Evolutionary conservation across 2,329 filamentous ascomycete species (phyloP), one percentile per base, ranked within the genome.

Genomic region (Fusarium graminum): DNA sequence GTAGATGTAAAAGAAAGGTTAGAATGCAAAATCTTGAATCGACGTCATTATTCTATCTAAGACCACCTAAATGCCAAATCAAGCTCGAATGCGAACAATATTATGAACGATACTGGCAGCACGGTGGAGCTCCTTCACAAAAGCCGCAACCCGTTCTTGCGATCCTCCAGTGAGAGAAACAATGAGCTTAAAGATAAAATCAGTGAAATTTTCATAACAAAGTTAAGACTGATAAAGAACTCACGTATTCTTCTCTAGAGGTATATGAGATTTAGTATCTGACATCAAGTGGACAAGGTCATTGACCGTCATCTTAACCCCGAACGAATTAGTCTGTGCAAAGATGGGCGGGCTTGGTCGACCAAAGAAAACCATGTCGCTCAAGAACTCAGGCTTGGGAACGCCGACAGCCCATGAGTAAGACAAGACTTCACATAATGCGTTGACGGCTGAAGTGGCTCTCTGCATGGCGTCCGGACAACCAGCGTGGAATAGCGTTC

Each of bases 281-380:
- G 42, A 26, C 51, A 53, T 53, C 17, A 46, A 30, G 14, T 53
- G 34, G 8, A 53, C 51, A 53, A 46, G 32, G 8, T 46, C 51
- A 2, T 39, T 25, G 1, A 46, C 34, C 4, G 30, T 53, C 26
- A 46, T 46, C 25, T 25, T 39, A 6, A 41, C 41, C 7, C 46
- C 41, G 4, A 46, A 4, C 1, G 51, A 46, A 9, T 53, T 53
- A 2, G 51, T 39, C 11, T 53, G 41, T 4, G 51, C 30, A 46
- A 53, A 53, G 25, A 53, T 53, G 7, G 41, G 51, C 14, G 41
- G 41, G 10, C 41, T 45, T 0, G 41, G 51, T 0, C 30, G 32
- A 25, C 51, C 30, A n/a, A 45, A 53, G 17, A 53, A 53, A 14
- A 39, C 14, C 41, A 53, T 53, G 1, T 53, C 41, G 10, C 41